A percentile compares a stretch with the other conserved stretches of the same genome.
These are phyloP conservation scores for Colletotrichum liaoningense DNA, from an alignment of 2,329 filamentous ascomycete genomes.

Conservation along the genomic window DNA sequence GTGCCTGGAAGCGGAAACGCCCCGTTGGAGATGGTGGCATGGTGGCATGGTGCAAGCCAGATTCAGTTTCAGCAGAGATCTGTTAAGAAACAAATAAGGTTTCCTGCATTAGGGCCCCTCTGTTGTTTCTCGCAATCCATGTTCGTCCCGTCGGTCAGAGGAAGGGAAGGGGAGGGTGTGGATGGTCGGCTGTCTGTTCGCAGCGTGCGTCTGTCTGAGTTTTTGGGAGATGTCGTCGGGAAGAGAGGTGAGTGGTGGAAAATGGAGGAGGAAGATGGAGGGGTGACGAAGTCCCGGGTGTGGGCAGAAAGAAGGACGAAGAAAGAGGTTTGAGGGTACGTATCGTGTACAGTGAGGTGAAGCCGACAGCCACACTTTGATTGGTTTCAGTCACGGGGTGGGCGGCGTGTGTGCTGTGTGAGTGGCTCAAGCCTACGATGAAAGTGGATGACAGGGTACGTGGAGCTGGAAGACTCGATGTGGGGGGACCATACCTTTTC, in stretches of 20 bases:
- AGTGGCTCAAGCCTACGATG: background rate
- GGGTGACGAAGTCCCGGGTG: background rate
- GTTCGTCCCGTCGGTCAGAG: conserved; percentile 28
- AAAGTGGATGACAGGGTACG: too few species aligned
- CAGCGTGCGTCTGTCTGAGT: conserved; percentile 14
- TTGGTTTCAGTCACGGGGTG: background rate
- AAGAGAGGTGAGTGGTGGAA: conserved; percentile 4
- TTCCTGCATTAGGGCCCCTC: conserved; percentile 32
- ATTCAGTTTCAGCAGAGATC: conserved; percentile 28
- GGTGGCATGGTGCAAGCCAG: conserved; percentile 16
- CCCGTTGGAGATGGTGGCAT: conserved; percentile 10
- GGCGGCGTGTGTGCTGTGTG: background rate
- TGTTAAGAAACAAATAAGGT: conserved; percentile 35
- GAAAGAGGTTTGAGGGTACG: background rate
- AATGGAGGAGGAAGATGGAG: background rate
- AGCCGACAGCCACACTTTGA: background rate
- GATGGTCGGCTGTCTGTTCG: conserved; percentile 29
- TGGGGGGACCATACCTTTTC: background rate
- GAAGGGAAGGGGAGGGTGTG: conserved; percentile 1
- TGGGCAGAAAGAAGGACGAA: background rate
- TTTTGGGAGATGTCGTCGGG: conserved; percentile 1
- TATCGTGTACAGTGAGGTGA: background rate
- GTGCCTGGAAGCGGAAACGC: conserved; percentile 5
- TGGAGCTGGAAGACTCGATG: too few species aligned
- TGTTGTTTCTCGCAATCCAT: conserved; percentile 34